Conservation (phyloP, 1,284 basidiomycete species). For the Sanghuangporus weigelae region DNA sequence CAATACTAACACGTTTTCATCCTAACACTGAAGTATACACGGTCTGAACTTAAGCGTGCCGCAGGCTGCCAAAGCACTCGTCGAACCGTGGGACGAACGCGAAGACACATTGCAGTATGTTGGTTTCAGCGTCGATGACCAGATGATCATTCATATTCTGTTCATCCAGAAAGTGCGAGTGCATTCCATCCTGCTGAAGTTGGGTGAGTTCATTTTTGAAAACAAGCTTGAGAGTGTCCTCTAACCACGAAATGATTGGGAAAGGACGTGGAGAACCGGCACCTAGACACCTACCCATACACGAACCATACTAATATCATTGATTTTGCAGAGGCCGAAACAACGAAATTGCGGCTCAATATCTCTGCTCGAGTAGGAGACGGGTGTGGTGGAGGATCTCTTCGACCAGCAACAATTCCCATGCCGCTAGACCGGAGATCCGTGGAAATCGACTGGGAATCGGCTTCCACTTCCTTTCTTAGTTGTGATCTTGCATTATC, state of each 20-base stretch:
- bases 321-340: slow-evolving; percentile 69
- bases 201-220: slow-evolving; percentile 44
- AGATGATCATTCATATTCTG: slow-evolving; percentile 77
- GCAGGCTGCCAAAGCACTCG: slow-evolving; percentile 66
- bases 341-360: slow-evolving; percentile 60
- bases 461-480: too few relatives aligned
- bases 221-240: too few relatives aligned
- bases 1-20: background rate
- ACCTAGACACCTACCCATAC: slow-evolving; percentile 59
- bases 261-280: slow-evolving; percentile 41
- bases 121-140: slow-evolving; percentile 75
- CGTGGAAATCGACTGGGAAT: too few relatives aligned
- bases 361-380: slow-evolving; percentile 68
- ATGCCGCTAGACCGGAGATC: too few relatives aligned
- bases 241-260: too few relatives aligned
- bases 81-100: slow-evolving; percentile 76
- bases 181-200: slow-evolving; percentile 65
- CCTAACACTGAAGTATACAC: slow-evolving; percentile 45
- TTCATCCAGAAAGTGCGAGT: slow-evolving; percentile 75
- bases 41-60: slow-evolving; percentile 73
- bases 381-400: slow-evolving; percentile 64
- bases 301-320: slow-evolving; percentile 68
- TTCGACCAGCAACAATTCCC: slow-evolving; percentile 62
- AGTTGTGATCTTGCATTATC: too few relatives aligned
- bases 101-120: slow-evolving; percentile 60